Percentiles rank a stretch among this genome's conserved stretches.
Evolutionary conservation across 1,139 yeast genomes (phyloP).

Genomic region (Taphrina pruni): DNA sequence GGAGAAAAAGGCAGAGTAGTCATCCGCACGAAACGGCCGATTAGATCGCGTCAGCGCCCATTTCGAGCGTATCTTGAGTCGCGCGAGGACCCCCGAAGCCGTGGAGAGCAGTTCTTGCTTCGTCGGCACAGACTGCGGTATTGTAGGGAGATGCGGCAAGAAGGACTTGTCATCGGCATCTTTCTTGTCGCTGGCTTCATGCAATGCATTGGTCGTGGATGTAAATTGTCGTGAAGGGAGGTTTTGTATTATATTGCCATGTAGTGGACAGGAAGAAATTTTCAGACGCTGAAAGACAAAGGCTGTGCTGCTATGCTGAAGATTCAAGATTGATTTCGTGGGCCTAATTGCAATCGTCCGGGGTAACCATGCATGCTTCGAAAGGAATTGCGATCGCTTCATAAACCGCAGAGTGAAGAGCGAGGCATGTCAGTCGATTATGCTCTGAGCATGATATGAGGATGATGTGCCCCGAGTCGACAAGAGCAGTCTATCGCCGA

Average conservation of each 20-base stretch:
- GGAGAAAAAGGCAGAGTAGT: conserved; percentile 83
- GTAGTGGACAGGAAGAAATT: not conserved
- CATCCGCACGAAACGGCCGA: conserved; percentile 85
- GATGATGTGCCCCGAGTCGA: too few species aligned
- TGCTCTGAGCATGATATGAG: not conserved
- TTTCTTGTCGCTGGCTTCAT: not conserved
- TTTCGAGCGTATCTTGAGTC: conserved; percentile 64
- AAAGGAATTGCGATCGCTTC: not conserved
- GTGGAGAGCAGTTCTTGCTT: conserved; percentile 61
- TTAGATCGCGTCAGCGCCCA: conserved; percentile 71
- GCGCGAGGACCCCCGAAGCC: conserved; percentile 59
- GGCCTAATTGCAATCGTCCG: not conserved
- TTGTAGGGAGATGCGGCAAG: conserved; percentile 14
- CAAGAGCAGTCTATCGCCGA: too few species aligned
- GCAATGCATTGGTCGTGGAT: not conserved
- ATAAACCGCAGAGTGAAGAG: not conserved
- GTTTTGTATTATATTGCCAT: conserved; percentile 3
- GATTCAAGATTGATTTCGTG: not conserved
- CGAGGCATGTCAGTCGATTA: not conserved
- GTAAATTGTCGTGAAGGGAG: not conserved
- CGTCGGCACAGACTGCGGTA: conserved; percentile 47
- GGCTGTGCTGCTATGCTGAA: conserved; percentile 6
- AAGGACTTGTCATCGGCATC: conserved; percentile 1
- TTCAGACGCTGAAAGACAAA: not conserved
- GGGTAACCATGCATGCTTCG: conserved; percentile 6